These are phyloP conservation scores for Lenwebbia sp. DNA, from an alignment of 345 rosid species.

Conservation along the genomic window DNA sequence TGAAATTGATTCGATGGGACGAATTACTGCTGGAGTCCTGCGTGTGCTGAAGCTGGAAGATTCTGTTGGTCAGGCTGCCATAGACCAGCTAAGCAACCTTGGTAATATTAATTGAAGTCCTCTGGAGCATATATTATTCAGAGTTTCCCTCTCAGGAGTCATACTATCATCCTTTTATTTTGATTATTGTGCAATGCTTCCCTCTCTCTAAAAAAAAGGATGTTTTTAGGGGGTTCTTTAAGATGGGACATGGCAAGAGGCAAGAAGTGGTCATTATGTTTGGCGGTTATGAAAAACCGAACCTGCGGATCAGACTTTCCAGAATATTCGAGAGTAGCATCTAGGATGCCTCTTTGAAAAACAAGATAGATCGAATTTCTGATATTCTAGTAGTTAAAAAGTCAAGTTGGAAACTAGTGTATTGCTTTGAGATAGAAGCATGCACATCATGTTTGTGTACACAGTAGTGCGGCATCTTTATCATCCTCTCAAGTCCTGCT, in stretches of 20 bases:
- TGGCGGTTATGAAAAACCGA: background rate
- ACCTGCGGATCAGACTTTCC: background rate
- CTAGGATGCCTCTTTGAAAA: background rate
- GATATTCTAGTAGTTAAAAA: background rate
- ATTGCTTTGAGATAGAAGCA: background rate
- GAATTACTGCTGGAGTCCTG: constrained; percentile 79
- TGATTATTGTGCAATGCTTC: background rate
- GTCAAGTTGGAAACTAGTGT: background rate
- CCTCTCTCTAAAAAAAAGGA: background rate
- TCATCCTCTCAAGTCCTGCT: background rate
- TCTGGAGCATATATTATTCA: background rate
- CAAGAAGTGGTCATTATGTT: background rate
- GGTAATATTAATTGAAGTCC: constrained; percentile 30
- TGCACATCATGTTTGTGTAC: background rate
- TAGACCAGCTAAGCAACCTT: constrained; percentile 85
- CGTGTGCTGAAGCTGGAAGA: constrained; percentile 77
- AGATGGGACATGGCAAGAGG: background rate
- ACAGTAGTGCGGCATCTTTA: background rate
- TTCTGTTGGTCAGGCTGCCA: constrained; percentile 67
- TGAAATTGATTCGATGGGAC: constrained; percentile 89
- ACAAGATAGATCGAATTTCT: background rate
- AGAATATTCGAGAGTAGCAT: background rate
- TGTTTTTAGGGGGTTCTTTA: background rate
- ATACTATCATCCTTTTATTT: background rate
- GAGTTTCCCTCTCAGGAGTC: background rate